Evolutionary conservation across 352 stramenopile species (phyloP).

Genomic region (Phytophthora idaei): DNA sequence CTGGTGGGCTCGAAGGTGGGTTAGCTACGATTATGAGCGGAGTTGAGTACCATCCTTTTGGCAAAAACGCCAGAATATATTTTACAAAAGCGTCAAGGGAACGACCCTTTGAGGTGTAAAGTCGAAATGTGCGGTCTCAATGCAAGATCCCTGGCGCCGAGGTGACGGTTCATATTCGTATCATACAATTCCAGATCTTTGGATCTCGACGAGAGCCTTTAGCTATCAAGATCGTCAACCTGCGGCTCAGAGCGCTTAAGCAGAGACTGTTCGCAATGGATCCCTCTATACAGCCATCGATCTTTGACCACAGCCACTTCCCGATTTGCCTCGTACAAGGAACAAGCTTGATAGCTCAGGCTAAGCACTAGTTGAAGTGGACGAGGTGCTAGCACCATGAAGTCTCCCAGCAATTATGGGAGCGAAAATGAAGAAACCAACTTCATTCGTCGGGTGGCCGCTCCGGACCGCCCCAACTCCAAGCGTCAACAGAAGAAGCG

Average conservation of each 20-base stretch:
- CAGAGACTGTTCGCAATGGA: conserved; percentile 23
- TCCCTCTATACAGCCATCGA: background rate
- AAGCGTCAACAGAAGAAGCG: conserved; percentile 55
- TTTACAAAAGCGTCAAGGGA: too few relatives aligned
- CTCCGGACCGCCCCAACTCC: conserved; percentile 42
- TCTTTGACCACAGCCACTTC: conserved; percentile 27
- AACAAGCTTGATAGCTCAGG: conserved; percentile 14
- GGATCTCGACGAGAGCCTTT: conserved; percentile 6
- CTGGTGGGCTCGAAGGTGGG: too few relatives aligned
- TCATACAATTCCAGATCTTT: conserved; percentile 14
- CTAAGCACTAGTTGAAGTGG: background rate
- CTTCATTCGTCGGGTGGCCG: conserved; percentile 62
- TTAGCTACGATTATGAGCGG: too few relatives aligned
- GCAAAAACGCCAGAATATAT: too few relatives aligned
- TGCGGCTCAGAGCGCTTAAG: conserved; percentile 9
- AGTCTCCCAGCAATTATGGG: conserved; percentile 57
- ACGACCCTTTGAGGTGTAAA: background rate
- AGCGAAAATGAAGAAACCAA: conserved; percentile 63
- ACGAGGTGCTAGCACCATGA: conserved; percentile 43
- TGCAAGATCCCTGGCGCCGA: conserved; percentile 10
- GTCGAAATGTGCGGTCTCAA: conserved; percentile 15
- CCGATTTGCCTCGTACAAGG: conserved; percentile 43
- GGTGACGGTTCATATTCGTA: conserved; percentile 17
- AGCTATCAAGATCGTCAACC: conserved; percentile 16
- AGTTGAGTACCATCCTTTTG: too few relatives aligned